A percentile compares a stretch with the other conserved stretches of the same genome.
Conservation (phyloP, 108 stramenopile genomes). For the Asterionellopsis glacialis region DNA sequence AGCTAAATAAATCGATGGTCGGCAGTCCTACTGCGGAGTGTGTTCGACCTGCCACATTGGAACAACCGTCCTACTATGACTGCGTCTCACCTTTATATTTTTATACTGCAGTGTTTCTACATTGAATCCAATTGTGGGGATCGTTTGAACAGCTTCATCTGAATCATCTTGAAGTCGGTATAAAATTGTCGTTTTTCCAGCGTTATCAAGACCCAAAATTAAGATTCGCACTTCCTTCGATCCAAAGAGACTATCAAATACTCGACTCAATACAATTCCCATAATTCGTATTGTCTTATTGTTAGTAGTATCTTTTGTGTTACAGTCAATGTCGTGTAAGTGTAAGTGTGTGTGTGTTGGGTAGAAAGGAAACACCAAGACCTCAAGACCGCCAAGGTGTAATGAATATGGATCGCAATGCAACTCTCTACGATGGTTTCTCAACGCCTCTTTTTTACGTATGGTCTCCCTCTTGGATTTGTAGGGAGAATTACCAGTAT, state of each 20-base stretch:
- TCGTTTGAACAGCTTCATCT: constrained; percentile 96
- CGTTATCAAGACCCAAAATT: constrained; percentile 98
- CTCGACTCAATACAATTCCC: constrained; percentile 91
- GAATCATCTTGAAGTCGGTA: constrained; percentile 89
- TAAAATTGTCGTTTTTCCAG: constrained; percentile 99
- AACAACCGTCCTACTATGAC: background rate
- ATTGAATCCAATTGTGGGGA: constrained; percentile 99
- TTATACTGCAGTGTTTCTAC: constrained; percentile 99
- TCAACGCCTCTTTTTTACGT: no score
- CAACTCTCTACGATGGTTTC: no score
- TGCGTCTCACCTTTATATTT: constrained; percentile 88
- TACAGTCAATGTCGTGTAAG: no score
- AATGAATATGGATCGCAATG: no score
- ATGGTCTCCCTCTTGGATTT: no score
- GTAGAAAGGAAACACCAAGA: no score
- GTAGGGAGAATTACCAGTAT: no score
- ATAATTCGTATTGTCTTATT: no score
- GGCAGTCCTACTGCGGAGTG: background rate
- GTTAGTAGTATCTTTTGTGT: no score
- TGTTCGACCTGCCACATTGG: background rate
- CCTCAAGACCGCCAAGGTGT: no score
- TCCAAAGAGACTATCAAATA: constrained; percentile 96
- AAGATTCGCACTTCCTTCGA: constrained; percentile 97
- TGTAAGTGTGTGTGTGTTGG: no score
- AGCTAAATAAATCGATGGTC: background rate